phyloP scores from a whole-genome alignment of 2,329 filamentous ascomycete genomes.

The Clathrospora elynae region DNA sequence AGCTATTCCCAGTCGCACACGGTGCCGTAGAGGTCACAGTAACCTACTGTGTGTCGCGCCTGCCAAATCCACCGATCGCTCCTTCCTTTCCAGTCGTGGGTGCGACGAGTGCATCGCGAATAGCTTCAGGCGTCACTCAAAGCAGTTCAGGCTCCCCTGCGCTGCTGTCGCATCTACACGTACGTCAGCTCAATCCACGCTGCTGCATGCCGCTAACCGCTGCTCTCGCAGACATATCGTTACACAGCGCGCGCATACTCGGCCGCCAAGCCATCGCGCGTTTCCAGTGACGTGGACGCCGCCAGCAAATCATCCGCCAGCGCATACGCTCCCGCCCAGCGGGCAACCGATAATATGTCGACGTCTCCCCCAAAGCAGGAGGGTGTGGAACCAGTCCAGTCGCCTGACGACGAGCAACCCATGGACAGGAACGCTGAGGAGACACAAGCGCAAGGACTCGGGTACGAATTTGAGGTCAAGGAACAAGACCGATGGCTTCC shows the following conservation, averaged over 20 bases:
- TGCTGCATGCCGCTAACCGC: conserved; percentile 45
- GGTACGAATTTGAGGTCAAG: conserved; percentile 97
- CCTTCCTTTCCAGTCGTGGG: conserved; percentile 2
- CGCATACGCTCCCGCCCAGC: conserved; percentile 55
- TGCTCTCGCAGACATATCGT: conserved; percentile 34
- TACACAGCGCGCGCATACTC: conserved; percentile 45
- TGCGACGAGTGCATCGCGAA: conserved; percentile 8
- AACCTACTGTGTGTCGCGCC: too few species aligned
- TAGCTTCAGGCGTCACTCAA: conserved; percentile 2
- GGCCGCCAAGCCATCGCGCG: conserved; percentile 41
- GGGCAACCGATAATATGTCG: conserved; percentile 68
- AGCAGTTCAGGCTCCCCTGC: conserved; percentile 22
- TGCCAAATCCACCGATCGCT: conserved; percentile 5
- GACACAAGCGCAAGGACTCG: conserved; percentile 74
- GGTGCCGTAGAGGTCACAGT: too few species aligned
- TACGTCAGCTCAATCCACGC: conserved; percentile 30
- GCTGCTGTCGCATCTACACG: conserved; percentile 20
- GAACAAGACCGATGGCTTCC: conserved; percentile 99
- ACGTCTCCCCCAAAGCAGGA: conserved; percentile 85
- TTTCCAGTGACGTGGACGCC: conserved; percentile 48
- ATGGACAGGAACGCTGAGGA: conserved; percentile 84
- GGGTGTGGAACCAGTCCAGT: conserved; percentile 91
- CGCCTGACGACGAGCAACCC: conserved; percentile 89
- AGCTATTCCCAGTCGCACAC: too few species aligned
- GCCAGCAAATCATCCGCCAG: conserved; percentile 50